These are phyloP conservation scores for Thelonectria blattea DNA, from an alignment of 2,329 filamentous ascomycete species.

Conservation along the genomic window DNA sequence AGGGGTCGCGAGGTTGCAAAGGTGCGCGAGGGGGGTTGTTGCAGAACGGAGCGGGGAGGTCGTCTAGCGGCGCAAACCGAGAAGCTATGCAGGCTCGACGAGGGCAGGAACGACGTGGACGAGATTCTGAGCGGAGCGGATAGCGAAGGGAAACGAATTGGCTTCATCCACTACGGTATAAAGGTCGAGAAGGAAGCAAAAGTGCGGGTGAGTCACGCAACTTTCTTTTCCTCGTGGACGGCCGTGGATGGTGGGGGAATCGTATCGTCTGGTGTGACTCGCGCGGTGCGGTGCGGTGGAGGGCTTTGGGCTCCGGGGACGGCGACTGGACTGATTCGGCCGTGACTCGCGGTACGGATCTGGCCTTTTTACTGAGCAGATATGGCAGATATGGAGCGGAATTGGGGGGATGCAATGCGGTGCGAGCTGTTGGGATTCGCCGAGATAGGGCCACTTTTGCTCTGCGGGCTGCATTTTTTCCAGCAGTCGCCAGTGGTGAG, in stretches of 20 bases:
- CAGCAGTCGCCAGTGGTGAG: constrained; percentile 3
- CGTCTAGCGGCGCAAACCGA: constrained; percentile 32
- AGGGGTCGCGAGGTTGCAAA: constrained; percentile 41
- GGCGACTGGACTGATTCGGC: constrained; percentile 41
- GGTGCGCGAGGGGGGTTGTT: constrained; percentile 35
- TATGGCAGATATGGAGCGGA: not conserved
- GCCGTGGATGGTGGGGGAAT: constrained; percentile 34
- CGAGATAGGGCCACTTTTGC: constrained; percentile 10
- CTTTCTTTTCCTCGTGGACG: constrained; percentile 24
- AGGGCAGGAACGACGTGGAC: constrained; percentile 25
- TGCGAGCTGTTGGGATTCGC: constrained; percentile 1
- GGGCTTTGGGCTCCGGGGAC: constrained; percentile 21
- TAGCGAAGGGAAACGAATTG: constrained; percentile 34
- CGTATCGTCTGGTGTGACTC: constrained; percentile 27
- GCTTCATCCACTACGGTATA: constrained; percentile 37
- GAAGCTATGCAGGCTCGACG: constrained; percentile 32
- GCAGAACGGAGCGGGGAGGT: constrained; percentile 31
- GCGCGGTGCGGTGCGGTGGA: constrained; percentile 14
- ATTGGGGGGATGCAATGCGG: constrained; percentile 8
- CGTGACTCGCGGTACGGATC: not conserved
- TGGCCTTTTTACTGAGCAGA: not conserved
- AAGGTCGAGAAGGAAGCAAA: constrained; percentile 27
- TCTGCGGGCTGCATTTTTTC: not conserved
- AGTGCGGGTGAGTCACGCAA: constrained; percentile 35
- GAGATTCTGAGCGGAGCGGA: constrained; percentile 16